Percentiles rank a stretch among this genome's conserved stretches.
phyloP scores from a whole-genome alignment of 139 green algal genomes.

The Coelastrella sp. region DNA sequence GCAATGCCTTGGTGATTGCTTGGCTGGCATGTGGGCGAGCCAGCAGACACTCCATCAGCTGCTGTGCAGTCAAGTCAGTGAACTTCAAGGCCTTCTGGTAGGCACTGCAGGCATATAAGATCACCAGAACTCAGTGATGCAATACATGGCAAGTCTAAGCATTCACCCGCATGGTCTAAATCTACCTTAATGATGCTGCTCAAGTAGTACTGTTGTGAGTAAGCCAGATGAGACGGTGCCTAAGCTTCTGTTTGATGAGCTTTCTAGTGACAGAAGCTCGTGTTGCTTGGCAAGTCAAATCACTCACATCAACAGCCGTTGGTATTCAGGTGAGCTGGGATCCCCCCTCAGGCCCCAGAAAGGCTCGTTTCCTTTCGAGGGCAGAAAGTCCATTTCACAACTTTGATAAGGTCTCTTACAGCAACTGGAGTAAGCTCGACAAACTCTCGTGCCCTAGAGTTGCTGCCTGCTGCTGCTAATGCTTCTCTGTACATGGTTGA shows the following conservation, averaged over 20 bases:
- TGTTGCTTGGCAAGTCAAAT: neutral
- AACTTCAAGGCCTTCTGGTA: conserved; percentile 17
- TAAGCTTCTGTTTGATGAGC: neutral
- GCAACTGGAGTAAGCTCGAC: conserved; percentile 2
- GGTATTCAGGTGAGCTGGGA: neutral
- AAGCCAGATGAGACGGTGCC: neutral
- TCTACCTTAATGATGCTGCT: no score
- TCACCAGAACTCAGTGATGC: neutral
- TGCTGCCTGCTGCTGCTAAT: neutral
- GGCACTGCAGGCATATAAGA: neutral
- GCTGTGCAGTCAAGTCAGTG: neutral
- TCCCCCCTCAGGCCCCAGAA: conserved; percentile 11
- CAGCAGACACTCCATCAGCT: conserved; percentile 32
- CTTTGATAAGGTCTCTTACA: neutral
- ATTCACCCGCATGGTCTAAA: neutral
- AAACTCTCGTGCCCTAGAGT: neutral
- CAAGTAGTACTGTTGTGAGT: no score
- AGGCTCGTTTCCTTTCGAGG: neutral
- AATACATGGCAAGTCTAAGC: neutral
- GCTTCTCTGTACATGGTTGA: neutral
- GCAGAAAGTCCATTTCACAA: neutral
- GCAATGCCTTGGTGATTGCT: neutral
- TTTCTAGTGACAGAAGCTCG: neutral
- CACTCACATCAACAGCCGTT: conserved; percentile 26
- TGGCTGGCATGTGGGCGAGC: conserved; percentile 8